Evolutionary conservation across 78 protist species (phyloP).

Genomic region (Polysphondylium violaceum): DNA sequence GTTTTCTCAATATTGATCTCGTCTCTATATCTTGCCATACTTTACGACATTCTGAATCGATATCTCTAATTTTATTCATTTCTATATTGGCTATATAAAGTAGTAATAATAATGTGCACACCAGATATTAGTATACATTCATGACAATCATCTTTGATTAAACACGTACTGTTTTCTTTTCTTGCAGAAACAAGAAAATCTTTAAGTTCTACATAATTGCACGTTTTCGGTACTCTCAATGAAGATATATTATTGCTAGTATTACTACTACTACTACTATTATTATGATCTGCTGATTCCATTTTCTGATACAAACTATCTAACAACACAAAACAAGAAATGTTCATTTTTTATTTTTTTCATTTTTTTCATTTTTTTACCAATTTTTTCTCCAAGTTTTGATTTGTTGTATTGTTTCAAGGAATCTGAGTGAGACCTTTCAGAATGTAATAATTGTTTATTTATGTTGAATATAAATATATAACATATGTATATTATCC

Average conservation of each 20-base stretch:
- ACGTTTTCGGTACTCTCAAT: constrained; percentile 12
- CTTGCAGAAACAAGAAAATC: constrained; percentile 45
- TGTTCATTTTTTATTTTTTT: no score
- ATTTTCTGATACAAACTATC: neutral
- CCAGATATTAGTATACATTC: neutral
- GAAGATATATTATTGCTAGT: no score
- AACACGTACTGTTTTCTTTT: constrained; percentile 24
- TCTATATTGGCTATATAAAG: neutral
- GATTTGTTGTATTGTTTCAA: no score
- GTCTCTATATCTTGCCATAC: constrained; percentile 27
- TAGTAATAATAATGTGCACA: neutral
- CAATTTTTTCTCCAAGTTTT: no score
- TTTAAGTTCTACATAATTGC: constrained; percentile 59
- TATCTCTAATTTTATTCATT: constrained; percentile 44
- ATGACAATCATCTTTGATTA: neutral
- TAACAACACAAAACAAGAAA: neutral
- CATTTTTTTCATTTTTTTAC: no score
- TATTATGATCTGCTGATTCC: neutral
- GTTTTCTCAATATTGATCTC: neutral
- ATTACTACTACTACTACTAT: neutral
- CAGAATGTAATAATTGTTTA: no score
- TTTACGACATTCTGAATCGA: constrained; percentile 13
- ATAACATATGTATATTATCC: no score
- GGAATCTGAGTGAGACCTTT: no score
- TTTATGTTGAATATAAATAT: no score